Conservation (phyloP, 345 rosid genomes). For the Cardamine resedifolia region DNA sequence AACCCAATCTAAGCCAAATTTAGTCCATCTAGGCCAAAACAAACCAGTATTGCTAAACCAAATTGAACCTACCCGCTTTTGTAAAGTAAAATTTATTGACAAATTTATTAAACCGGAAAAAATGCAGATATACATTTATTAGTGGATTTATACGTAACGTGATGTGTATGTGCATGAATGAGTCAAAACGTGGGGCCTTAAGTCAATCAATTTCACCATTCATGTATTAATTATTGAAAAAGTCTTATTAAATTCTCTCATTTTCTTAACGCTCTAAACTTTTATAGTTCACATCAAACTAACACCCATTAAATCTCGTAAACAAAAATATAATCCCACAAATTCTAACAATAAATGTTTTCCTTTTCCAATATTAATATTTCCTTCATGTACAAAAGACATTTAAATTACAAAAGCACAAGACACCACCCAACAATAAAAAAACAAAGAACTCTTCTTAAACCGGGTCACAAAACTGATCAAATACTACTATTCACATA, state of each 20-base stretch:
- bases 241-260: neutral
- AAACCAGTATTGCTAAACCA: neutral
- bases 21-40: neutral
- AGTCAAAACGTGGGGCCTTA: neutral
- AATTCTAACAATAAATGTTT: neutral
- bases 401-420: neutral
- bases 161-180: neutral
- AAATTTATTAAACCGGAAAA: neutral
- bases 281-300: neutral
- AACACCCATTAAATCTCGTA: neutral
- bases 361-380: too few species aligned
- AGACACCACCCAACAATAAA: neutral
- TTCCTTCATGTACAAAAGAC: neutral
- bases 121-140: neutral
- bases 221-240: neutral
- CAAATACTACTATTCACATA: constrained; percentile 18
- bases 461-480: constrained; percentile 23
- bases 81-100: neutral
- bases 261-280: neutral
- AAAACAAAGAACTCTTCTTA: neutral
- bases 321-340: neutral
- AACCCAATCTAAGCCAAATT: neutral
- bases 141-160: neutral
- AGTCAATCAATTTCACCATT: neutral
- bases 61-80: neutral